Conservation (phyloP, 1,284 basidiomycete species). For the Amylostereum areolatum region DNA sequence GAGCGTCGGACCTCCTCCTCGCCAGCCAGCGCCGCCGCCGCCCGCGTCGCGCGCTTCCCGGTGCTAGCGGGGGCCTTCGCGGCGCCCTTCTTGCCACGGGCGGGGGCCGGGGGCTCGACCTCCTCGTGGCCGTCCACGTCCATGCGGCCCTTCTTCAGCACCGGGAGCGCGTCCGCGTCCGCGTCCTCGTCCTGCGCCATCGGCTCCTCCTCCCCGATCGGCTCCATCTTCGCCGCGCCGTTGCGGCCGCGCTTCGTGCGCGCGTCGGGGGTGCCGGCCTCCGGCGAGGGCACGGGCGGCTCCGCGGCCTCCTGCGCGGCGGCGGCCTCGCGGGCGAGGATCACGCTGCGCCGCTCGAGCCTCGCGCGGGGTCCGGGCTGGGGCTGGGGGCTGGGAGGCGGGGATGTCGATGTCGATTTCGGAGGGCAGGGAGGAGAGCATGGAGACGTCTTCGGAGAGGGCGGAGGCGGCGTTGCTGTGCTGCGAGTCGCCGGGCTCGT, state of each 20-base stretch:
- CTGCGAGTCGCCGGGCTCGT: neutral
- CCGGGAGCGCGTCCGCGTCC: neutral
- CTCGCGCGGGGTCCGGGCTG: slow-evolving; percentile 23
- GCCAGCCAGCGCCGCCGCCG: neutral
- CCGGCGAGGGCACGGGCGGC: neutral
- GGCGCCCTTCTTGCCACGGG: too few species aligned
- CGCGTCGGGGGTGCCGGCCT: neutral
- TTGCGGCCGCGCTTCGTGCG: neutral
- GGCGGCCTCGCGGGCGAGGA: slow-evolving; percentile 23
- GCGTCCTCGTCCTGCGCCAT: neutral
- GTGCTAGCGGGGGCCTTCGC: neutral
- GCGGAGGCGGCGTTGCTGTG: slow-evolving; percentile 7
- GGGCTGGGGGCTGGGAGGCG: slow-evolving; percentile 17
- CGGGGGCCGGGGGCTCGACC: too few species aligned
- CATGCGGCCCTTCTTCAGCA: neutral
- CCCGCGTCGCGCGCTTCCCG: neutral
- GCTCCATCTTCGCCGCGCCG: neutral
- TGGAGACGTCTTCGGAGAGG: slow-evolving; percentile 19
- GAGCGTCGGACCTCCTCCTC: neutral
- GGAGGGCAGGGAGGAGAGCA: slow-evolving; percentile 24
- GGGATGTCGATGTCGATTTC: slow-evolving; percentile 20
- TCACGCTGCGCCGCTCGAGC: slow-evolving; percentile 43
- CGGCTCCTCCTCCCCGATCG: neutral
- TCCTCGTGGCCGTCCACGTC: neutral
- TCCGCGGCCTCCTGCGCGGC: slow-evolving; percentile 1